Evolutionary conservation across 495 filamentous ascomycete genomes (phyloP), one percentile per base, ranked within the genome.

Genomic region (Aspergillus bridgeri): DNA sequence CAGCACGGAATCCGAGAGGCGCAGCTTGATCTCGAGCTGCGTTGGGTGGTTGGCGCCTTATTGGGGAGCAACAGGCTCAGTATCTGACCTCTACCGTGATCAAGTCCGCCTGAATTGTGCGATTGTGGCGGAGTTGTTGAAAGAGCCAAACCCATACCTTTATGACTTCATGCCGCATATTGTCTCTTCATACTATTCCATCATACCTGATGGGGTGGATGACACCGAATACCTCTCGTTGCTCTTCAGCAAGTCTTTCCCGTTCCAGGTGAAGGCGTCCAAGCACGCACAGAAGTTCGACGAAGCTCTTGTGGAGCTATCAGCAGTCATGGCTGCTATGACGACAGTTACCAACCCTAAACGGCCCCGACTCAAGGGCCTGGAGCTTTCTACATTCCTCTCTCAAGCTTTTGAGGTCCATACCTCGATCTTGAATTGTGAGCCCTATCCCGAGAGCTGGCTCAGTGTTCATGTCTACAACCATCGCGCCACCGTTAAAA

Each of bases 381-480:
- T 89, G 45, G 89, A 96, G 48, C 81, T 95, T 44, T 79, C 89
- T 23, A 81, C 81, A 2, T 83, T 96, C 38, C 69, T 98, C 20
- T 85, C 86, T 57, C 85, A 89, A 57, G 82, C 84, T 4, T 62
- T 80, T 7, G 86, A 90, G 58, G 89, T 94, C 5, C 89, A 95
- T 64, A 89, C 89, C 69, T 96, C 91, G 52, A 91, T 98, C 53
- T 75, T 98, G 5, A 81, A 86, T 54, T 91, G 92, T 60, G 90
- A 95, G 59, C 89, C 95, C 1, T 99, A 97, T 70, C 94, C 94
- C 3, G 79, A 83, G 29, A 83, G 77, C 61, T 98, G 94, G 95
- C 80, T 99, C 42, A 96, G 91, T 68, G 82, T 96, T 42, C 90
- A 96, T 69, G 90, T 97, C 43, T 96, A 91, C 70, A 91, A 99